A percentile compares a stretch with the other conserved stretches of the same genome.
Evolutionary conservation across 1,139 yeast species (phyloP).

Genomic region (Hyphopichia burtonii): DNA sequence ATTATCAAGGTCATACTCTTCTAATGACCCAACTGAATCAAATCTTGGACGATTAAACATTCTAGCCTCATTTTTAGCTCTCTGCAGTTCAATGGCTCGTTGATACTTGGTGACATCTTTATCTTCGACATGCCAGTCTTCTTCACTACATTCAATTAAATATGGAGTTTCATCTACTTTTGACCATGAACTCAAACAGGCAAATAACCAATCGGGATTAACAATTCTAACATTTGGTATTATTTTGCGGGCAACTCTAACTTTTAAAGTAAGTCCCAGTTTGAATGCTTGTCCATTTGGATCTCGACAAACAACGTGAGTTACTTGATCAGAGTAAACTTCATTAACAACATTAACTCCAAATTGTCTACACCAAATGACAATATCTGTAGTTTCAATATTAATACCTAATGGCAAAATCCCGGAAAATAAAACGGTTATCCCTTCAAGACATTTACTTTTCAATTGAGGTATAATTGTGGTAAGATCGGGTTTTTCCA

Average conservation of each 20-base stretch:
- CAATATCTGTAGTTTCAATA: slow-evolving; percentile 75
- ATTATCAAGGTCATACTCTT: slow-evolving; percentile 50
- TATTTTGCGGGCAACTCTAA: slow-evolving; percentile 65
- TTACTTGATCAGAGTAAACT: slow-evolving; percentile 62
- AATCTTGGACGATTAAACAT: slow-evolving; percentile 17
- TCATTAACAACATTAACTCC: slow-evolving; percentile 85
- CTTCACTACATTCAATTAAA: slow-evolving; percentile 46
- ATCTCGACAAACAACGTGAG: slow-evolving; percentile 82
- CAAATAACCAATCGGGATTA: slow-evolving; percentile 91
- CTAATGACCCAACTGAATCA: slow-evolving; percentile 31
- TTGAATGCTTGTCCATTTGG: slow-evolving; percentile 49
- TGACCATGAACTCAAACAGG: slow-evolving; percentile 78
- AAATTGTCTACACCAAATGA: slow-evolving; percentile 87
- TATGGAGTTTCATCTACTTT: slow-evolving; percentile 64
- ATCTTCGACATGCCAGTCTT: slow-evolving; percentile 42
- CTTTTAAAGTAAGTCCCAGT: slow-evolving; percentile 61
- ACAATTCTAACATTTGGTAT: slow-evolving; percentile 73
- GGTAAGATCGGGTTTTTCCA: slow-evolving; percentile 55
- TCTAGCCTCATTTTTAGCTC: slow-evolving; percentile 10
- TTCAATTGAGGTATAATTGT: slow-evolving; percentile 73
- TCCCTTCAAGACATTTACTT: slow-evolving; percentile 61
- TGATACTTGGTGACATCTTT: slow-evolving; percentile 46
- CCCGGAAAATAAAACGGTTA: slow-evolving; percentile 80
- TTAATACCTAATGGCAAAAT: slow-evolving; percentile 77
- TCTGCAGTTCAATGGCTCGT: slow-evolving; percentile 26